Conservation (phyloP, 768 basidiomycete species). For the Leccinum barrowsii region DNA sequence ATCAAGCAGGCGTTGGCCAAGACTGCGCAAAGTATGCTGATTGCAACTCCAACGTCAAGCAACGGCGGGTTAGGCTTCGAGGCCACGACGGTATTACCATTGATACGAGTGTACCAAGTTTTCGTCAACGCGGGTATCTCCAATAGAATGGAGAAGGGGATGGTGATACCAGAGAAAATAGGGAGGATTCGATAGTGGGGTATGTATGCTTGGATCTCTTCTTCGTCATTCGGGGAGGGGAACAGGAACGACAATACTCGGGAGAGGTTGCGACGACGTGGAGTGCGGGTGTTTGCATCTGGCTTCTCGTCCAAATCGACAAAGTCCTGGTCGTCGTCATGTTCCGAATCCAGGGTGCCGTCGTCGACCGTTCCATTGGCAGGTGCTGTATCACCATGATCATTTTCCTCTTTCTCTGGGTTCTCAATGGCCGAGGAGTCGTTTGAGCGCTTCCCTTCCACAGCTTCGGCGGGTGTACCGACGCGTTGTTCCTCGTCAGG, state of each 20-base stretch:
- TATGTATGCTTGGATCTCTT: no score
- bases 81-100: slow-evolving; percentile 38
- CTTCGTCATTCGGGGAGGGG: no score
- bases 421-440: not conserved
- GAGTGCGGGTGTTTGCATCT: not conserved
- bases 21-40: slow-evolving; percentile 67
- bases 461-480: not conserved
- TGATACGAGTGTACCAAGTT: slow-evolving; percentile 66
- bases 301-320: slow-evolving; percentile 1
- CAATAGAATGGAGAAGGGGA: no score
- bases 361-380: not conserved
- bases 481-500: slow-evolving; percentile 17
- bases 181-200: no score
- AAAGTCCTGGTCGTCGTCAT: slow-evolving; percentile 11
- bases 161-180: no score
- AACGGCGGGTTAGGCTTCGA: slow-evolving; percentile 51
- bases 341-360: slow-evolving; percentile 4
- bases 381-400: not conserved
- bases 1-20: slow-evolving; percentile 68
- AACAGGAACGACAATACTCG: slow-evolving; percentile 6
- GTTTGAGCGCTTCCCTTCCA: not conserved
- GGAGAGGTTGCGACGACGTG: slow-evolving; percentile 3
- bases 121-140: slow-evolving; percentile 75
- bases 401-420: not conserved
- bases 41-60: slow-evolving; percentile 54